These are phyloP conservation scores for Fraxinus quadrangulata DNA, from an alignment of 257 asterid species.

Conservation along the genomic window DNA sequence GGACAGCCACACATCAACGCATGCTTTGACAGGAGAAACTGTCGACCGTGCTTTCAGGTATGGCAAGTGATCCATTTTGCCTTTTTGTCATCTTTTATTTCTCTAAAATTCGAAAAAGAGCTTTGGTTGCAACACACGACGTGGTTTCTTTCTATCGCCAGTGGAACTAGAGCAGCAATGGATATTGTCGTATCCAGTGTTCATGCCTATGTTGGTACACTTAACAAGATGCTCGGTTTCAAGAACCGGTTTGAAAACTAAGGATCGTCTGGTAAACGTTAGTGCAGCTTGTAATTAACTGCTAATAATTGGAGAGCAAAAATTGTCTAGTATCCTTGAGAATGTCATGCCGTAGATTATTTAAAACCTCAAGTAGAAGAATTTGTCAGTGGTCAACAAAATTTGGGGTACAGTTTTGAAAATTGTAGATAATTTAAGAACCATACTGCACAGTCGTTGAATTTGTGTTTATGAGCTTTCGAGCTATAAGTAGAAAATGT, in stretches of 20 bases:
- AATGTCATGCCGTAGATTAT: too few relatives aligned
- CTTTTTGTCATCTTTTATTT: background rate
- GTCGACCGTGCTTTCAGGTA: slow-evolving; percentile 78
- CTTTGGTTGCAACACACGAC: background rate
- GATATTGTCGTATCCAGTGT: slow-evolving; percentile 89
- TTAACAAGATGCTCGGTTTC: slow-evolving; percentile 80
- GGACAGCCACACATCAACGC: slow-evolving; percentile 53
- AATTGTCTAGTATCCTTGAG: too few relatives aligned
- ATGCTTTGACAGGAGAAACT: slow-evolving; percentile 62
- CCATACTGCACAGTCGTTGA: too few relatives aligned
- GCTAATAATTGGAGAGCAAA: too few relatives aligned
- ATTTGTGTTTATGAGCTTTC: too few relatives aligned
- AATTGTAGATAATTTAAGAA: too few relatives aligned
- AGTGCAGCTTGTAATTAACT: background rate
- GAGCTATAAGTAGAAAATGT: too few relatives aligned
- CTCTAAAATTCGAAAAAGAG: background rate
- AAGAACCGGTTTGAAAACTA: slow-evolving; percentile 33
- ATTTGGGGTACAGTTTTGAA: too few relatives aligned
- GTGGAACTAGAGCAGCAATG: slow-evolving; percentile 90
- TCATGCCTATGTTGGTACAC: slow-evolving; percentile 84
- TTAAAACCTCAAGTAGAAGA: too few relatives aligned
- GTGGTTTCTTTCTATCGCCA: slow-evolving; percentile 23
- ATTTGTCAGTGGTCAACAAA: too few relatives aligned
- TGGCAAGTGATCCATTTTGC: background rate
- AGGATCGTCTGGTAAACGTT: slow-evolving; percentile 14